Conservation (phyloP, 2,329 filamentous ascomycete species). For the Clonostachys sp. region DNA sequence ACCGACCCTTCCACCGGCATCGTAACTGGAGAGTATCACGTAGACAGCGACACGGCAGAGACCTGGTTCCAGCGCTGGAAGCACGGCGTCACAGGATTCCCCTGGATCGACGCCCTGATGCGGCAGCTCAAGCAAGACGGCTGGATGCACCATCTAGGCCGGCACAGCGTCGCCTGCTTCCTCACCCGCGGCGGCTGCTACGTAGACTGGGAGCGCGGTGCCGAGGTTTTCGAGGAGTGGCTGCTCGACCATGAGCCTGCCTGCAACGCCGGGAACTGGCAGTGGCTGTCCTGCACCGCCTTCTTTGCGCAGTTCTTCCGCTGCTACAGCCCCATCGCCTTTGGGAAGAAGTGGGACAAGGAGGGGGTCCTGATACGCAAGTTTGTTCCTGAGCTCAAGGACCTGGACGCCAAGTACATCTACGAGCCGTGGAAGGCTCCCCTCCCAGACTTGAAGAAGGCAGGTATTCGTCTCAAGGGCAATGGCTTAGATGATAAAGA, state of each 20-base stretch:
- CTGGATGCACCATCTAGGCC: conserved; percentile 76
- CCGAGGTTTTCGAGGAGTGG: conserved; percentile 73
- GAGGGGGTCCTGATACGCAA: conserved; percentile 58
- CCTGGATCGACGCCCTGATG: conserved; percentile 80
- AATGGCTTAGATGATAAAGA: conserved; percentile 38
- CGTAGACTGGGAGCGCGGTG: conserved; percentile 73
- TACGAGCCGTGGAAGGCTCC: conserved; percentile 78
- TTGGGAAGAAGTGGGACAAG: conserved; percentile 73
- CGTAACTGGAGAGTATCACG: conserved; percentile 55
- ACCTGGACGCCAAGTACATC: conserved; percentile 64
- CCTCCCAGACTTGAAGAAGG: conserved; percentile 62
- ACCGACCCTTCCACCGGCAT: conserved; percentile 34
- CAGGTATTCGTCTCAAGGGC: conserved; percentile 57
- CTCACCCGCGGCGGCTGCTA: conserved; percentile 77
- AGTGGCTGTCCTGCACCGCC: conserved; percentile 71
- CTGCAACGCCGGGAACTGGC: conserved; percentile 74
- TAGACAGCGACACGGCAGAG: conserved; percentile 60
- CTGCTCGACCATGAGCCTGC: conserved; percentile 71
- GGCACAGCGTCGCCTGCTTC: conserved; percentile 76
- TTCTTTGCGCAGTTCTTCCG: conserved; percentile 72
- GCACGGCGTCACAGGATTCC: conserved; percentile 66
- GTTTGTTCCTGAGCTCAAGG: conserved; percentile 63
- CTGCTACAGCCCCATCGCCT: conserved; percentile 66
- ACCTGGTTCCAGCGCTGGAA: conserved; percentile 66
- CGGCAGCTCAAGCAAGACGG: conserved; percentile 66